phyloP scores from a whole-genome alignment of 2,329 filamentous ascomycete genomes.

The Leptographium wingfieldii region DNA sequence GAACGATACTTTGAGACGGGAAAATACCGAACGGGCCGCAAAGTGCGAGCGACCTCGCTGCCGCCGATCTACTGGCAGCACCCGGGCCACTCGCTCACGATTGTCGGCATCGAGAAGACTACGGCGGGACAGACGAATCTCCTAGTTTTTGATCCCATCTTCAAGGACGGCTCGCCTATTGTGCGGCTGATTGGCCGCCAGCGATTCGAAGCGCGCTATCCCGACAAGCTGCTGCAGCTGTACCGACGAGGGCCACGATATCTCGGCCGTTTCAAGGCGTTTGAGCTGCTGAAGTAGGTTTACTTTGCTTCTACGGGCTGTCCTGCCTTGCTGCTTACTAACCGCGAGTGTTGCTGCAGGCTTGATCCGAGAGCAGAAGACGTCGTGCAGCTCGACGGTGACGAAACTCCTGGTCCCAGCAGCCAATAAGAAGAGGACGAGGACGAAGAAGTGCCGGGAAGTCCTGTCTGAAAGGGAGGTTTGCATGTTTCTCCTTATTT shows the following conservation, averaged over 20 bases:
- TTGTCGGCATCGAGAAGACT: conserved; percentile 68
- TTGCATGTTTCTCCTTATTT: background rate
- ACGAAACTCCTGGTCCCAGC: background rate
- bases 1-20: conserved; percentile 62
- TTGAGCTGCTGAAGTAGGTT: conserved; percentile 63
- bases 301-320: background rate
- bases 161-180: conserved; percentile 54
- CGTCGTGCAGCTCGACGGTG: background rate
- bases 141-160: conserved; percentile 81
- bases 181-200: conserved; percentile 40
- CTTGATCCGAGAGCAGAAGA: background rate
- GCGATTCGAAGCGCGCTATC: conserved; percentile 29
- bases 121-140: conserved; percentile 53
- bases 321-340: background rate
- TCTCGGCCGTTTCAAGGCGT: conserved; percentile 58
- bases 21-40: conserved; percentile 35
- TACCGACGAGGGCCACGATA: conserved; percentile 63
- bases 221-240: conserved; percentile 47
- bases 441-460: background rate
- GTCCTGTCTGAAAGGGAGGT: background rate
- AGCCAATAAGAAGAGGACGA: background rate
- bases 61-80: conserved; percentile 89
- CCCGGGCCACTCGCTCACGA: conserved; percentile 77
- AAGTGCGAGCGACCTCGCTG: conserved; percentile 57
- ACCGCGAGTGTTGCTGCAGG: background rate